Evolutionary conservation across 495 filamentous ascomycete species (phyloP), one percentile per base, ranked within the genome.

Genomic region (Chaetomidium leptoderma): DNA sequence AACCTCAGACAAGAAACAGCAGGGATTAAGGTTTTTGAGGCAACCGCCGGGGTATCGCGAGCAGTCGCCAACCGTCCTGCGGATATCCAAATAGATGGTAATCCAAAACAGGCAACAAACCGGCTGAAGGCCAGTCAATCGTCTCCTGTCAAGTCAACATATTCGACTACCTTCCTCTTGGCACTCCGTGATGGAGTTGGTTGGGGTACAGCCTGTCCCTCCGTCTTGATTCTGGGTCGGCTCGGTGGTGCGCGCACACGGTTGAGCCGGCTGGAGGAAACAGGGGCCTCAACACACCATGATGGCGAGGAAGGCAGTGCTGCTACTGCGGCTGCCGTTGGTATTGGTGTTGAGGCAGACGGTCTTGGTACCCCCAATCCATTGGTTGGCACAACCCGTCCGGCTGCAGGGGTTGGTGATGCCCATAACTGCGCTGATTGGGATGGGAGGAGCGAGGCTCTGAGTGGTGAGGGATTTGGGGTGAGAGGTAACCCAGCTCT

Each of bases 141-240:
- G 19, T 62, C 59, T 6, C 32, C 39, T 2, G 53, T 66, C 37
- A 63, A 43, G 53, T 66, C 63, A 40, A 66, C 49, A n/a, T 63
- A 43, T 17, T 55, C 63, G 1, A 19, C 44, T 7, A 4, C 35
- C 53, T 52, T 50, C n/a, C 53, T 55, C 52, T 51, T 59, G 42
- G 39, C 35, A 6, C 47, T 37, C 14, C 46, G 24, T 3, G 32
- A 16, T 16, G 58, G 2, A 8, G 24, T 14, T 8, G 35, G 11
- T 39, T 19, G 23, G 4, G 33, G 32, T 16, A 14, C 9, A 39
- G n/a, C 10, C n/a, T n/a, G n/a, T n/a, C n/a, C n/a, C 36, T 50
- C 44, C 23, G 26, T 17, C 35, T 57, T 57, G 35, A 57, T 33
- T 26, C 16, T 57, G 6, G 33, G 13, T 32, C 0, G 7, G 24